These are phyloP conservation scores for Eucommia ulmoides DNA, from an alignment of 257 asterid genomes.

Conservation along the genomic window DNA sequence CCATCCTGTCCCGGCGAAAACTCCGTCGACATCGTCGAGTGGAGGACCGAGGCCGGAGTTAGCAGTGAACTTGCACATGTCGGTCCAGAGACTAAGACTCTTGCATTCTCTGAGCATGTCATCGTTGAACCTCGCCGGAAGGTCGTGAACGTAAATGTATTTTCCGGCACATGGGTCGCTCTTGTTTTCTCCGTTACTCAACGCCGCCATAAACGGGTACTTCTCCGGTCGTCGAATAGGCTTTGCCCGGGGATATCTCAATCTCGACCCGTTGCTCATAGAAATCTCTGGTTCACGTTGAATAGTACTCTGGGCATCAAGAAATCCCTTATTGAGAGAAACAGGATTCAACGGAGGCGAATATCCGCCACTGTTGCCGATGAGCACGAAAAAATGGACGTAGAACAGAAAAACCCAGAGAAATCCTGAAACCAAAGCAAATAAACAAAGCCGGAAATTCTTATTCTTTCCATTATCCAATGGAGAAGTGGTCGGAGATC, in stretches of 20 bases:
- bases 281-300: slow-evolving; percentile 8
- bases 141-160: slow-evolving; percentile 32
- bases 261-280: too few relatives aligned
- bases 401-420: slow-evolving; percentile 53
- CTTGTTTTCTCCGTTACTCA: slow-evolving; percentile 50
- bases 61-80: slow-evolving; percentile 30
- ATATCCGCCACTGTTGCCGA: slow-evolving; percentile 17
- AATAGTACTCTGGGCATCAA: slow-evolving; percentile 2
- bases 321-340: slow-evolving; percentile 8
- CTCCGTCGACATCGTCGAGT: slow-evolving; percentile 30
- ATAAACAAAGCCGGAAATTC: slow-evolving; percentile 36
- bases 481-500: background rate
- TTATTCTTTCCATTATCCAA: slow-evolving; percentile 27
- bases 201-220: slow-evolving; percentile 59
- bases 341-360: slow-evolving; percentile 22
- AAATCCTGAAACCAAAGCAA: slow-evolving; percentile 38
- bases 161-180: slow-evolving; percentile 33
- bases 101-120: slow-evolving; percentile 36
- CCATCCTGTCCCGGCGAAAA: slow-evolving; percentile 30
- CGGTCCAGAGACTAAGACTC: slow-evolving; percentile 32
- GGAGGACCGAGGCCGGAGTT: slow-evolving; percentile 40
- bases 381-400: slow-evolving; percentile 40
- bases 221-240: too few relatives aligned
- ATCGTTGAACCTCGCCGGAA: slow-evolving; percentile 35
- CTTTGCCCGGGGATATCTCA: too few relatives aligned